Percentiles rank a stretch among this genome's conserved stretches.
Conservation (phyloP, 768 basidiomycete genomes). For the Boletus subparvulus region DNA sequence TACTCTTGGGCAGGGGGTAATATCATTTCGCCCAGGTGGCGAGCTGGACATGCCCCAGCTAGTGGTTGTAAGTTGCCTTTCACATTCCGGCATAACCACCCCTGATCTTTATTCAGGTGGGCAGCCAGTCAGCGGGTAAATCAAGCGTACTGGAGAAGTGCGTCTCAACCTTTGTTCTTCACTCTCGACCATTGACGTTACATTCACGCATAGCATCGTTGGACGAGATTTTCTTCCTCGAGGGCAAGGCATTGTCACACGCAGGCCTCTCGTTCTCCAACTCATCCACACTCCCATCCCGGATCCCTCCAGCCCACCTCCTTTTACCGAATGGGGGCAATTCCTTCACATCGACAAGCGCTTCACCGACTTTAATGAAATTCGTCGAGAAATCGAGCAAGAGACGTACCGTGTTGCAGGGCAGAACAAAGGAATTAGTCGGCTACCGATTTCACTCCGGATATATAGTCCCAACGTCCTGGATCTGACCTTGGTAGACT, state of each 20-base stretch:
- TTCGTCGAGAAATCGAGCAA: conserved; percentile 95
- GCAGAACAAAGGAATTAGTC: conserved; percentile 98
- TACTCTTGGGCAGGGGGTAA: conserved; percentile 5
- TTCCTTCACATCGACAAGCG: conserved; percentile 96
- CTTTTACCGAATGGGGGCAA: conserved; percentile 87
- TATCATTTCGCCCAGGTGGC: conserved; percentile 52
- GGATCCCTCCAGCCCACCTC: conserved; percentile 42
- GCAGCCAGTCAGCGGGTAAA: conserved; percentile 95
- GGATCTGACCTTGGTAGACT: conserved; percentile 93
- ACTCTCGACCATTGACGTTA: not conserved
- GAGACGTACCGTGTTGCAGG: conserved; percentile 98
- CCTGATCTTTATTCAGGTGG: conserved; percentile 56
- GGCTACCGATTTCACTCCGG: conserved; percentile 90
- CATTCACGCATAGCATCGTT: conserved; percentile 65
- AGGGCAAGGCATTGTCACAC: conserved; percentile 92
- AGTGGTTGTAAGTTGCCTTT: conserved; percentile 64
- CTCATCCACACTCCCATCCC: conserved; percentile 87
- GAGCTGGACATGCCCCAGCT: conserved; percentile 93
- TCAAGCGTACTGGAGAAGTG: conserved; percentile 96
- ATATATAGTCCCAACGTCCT: conserved; percentile 96
- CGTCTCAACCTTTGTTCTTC: conserved; percentile 31
- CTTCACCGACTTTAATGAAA: conserved; percentile 94
- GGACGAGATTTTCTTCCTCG: conserved; percentile 89
- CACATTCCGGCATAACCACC: not conserved
- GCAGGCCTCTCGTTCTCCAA: conserved; percentile 92